These are phyloP conservation scores for Boletellus sp. DNA, from an alignment of 768 basidiomycete species.

Conservation along the genomic window DNA sequence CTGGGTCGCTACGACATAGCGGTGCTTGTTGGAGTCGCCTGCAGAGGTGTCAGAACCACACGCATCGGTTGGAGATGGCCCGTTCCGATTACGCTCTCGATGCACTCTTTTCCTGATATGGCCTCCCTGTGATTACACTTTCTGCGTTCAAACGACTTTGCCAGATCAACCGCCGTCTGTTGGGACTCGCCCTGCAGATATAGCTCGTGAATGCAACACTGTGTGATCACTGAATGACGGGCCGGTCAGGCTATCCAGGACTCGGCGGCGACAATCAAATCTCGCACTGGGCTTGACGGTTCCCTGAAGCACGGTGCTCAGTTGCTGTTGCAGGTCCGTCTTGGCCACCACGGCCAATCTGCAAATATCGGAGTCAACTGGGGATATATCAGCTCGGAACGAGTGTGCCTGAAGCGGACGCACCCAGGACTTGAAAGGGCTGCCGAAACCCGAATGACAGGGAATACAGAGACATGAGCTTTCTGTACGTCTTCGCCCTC, in stretches of 20 bases:
- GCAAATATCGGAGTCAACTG: constrained; percentile 87
- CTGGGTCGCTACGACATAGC: constrained; percentile 88
- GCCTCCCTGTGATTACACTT: constrained; percentile 93
- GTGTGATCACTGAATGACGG: constrained; percentile 88
- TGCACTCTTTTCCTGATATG: constrained; percentile 82
- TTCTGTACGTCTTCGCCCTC: constrained; percentile 90
- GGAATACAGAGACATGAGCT: constrained; percentile 88
- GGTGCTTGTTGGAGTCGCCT: constrained; percentile 87
- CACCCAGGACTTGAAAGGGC: constrained; percentile 91
- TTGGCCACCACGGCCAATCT: constrained; percentile 63
- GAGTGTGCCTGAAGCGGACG: constrained; percentile 16
- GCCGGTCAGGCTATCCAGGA: constrained; percentile 34
- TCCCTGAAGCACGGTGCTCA: constrained; percentile 78
- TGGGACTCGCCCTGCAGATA: constrained; percentile 76
- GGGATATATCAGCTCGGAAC: constrained; percentile 7
- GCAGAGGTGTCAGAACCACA: constrained; percentile 6
- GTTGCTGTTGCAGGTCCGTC: constrained; percentile 72
- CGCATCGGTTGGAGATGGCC: not conserved
- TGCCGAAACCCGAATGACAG: constrained; percentile 87
- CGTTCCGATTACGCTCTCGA: constrained; percentile 74
- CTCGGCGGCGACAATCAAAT: constrained; percentile 8
- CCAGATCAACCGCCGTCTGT: constrained; percentile 80
- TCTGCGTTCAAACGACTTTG: constrained; percentile 88
- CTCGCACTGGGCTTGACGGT: constrained; percentile 85
- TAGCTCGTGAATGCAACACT: constrained; percentile 93